Base-by-base conservation (phyloP, 1,284 basidiomycete genomes). In the Boletus semigastroideus region DNA sequence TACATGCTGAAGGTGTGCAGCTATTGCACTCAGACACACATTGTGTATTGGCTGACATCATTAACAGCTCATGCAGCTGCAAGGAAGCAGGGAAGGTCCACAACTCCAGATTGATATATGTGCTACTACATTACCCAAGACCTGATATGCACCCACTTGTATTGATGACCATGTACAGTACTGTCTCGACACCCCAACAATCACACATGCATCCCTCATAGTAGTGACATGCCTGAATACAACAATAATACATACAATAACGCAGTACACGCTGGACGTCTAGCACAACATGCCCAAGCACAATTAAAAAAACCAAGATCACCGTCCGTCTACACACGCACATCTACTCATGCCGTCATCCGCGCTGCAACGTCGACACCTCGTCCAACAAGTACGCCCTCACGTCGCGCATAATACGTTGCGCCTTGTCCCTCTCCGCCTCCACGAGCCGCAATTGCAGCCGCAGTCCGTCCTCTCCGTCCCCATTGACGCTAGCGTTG, bases 391-490 rank as follows among this genome's bases (percentile, higher is more conserved):
- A n/a, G 38, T 55, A 62, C 13, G 60, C 49, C 40, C 38, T 52
- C 51, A 64, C 48, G 5, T 58, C 55, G 0, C 47, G 48, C 46
- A 63, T 53, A n/a, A 64, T 49, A 40, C 42, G 50, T 1, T 49
- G 54, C 10, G 56, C 60, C 39, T 39, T 42, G 36, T 68, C 56
- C 51, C 66, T 56, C 51, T 65, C 64, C 38, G 51, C 52, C 40
- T 65, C 60, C 0, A 57, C 56, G 3, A 41, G 46, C 11, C 53
- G 52, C 19, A 66, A 28, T 4, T 57, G 53, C 33, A 52, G 14
- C 52, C 48, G 53, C 16, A 59, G 17, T 4, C 36, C 46, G 14
- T 56, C 61, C 20, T 56, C 55, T 22, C 45, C 42, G 27, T 38
- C 47, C 42, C 13, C 34, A 27, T 38, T 16, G 6, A n/a, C 27